Percentiles rank a stretch among this genome's conserved stretches.
These are phyloP conservation scores for Candolleomyces eurysporus DNA, from an alignment of 768 basidiomycete species.

Conservation along the genomic window DNA sequence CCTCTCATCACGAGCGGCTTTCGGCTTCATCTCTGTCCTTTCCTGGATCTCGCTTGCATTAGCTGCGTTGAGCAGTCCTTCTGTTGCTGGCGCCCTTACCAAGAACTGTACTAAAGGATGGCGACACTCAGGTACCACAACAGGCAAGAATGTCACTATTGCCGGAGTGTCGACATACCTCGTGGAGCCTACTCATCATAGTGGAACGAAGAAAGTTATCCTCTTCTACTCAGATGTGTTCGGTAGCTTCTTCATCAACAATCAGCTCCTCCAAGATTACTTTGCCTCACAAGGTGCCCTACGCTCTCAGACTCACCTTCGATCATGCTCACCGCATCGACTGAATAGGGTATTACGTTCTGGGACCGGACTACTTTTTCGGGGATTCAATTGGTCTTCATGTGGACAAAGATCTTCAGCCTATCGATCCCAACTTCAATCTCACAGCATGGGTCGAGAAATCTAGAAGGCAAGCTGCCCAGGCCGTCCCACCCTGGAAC, in stretches of 20 bases:
- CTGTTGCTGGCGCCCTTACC: slow-evolving; percentile 44
- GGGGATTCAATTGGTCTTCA: slow-evolving; percentile 48
- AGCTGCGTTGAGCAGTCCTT: slow-evolving; percentile 6
- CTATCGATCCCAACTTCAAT: slow-evolving; percentile 32
- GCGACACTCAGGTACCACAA: slow-evolving; percentile 47
- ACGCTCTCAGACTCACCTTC: neutral
- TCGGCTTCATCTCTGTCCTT: neutral
- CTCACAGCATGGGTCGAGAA: slow-evolving; percentile 40
- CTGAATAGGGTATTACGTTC: slow-evolving; percentile 49
- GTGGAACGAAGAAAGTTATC: slow-evolving; percentile 42
- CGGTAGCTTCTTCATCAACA: slow-evolving; percentile 58
- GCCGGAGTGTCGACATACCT: slow-evolving; percentile 53
- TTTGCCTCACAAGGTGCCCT: slow-evolving; percentile 58
- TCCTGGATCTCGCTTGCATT: neutral
- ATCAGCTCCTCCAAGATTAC: slow-evolving; percentile 60
- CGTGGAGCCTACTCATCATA: slow-evolving; percentile 35
- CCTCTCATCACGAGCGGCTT: no score
- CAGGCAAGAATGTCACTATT: slow-evolving; percentile 39
- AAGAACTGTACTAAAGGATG: slow-evolving; percentile 53
- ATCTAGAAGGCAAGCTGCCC: slow-evolving; percentile 31
- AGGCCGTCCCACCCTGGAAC: slow-evolving; percentile 49
- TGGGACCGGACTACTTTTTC: slow-evolving; percentile 64
- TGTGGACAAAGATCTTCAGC: slow-evolving; percentile 5
- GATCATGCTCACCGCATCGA: neutral
- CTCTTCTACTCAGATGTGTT: slow-evolving; percentile 60